Conservation (phyloP, 2,329 filamentous ascomycete genomes). For the Alternaria sp. region DNA sequence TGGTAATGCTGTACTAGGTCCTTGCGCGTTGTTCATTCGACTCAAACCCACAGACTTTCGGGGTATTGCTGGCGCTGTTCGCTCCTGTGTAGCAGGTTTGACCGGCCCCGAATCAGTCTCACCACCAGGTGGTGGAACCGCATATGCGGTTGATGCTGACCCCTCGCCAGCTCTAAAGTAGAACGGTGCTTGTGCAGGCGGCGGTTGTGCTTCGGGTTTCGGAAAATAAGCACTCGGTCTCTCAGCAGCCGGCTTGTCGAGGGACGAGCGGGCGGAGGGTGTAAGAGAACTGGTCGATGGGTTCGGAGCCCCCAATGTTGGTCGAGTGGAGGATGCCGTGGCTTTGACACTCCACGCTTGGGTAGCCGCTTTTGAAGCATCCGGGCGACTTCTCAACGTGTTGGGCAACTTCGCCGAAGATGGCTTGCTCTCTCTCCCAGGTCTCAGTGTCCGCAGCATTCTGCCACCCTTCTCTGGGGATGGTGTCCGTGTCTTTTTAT, state of each 20-base stretch:
- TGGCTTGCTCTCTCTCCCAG: slow-evolving; percentile 52
- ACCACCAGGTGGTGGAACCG: slow-evolving; percentile 18
- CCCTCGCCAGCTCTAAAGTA: slow-evolving; percentile 33
- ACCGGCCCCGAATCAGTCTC: slow-evolving; percentile 19
- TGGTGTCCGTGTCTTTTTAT: slow-evolving; percentile 61
- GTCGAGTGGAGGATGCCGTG: slow-evolving; percentile 22
- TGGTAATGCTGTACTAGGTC: slow-evolving; percentile 29
- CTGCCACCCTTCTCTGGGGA: slow-evolving; percentile 67
- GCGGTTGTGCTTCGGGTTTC: slow-evolving; percentile 16
- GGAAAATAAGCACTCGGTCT: slow-evolving; percentile 19
- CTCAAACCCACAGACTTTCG: slow-evolving; percentile 30
- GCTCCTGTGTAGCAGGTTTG: slow-evolving; percentile 11
- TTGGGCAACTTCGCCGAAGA: slow-evolving; percentile 55
- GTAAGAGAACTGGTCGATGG: slow-evolving; percentile 25
- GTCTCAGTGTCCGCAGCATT: slow-evolving; percentile 63
- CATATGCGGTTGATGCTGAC: slow-evolving; percentile 18
- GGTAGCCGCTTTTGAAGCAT: slow-evolving; percentile 67
- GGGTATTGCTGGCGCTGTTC: slow-evolving; percentile 21
- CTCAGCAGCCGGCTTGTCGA: slow-evolving; percentile 36
- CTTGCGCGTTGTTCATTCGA: slow-evolving; percentile 12
- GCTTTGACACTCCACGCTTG: slow-evolving; percentile 62
- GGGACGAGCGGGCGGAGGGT: slow-evolving; percentile 35
- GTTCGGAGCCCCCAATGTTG: slow-evolving; percentile 16
- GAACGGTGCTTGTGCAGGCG: slow-evolving; percentile 25
- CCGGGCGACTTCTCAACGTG: slow-evolving; percentile 54